Percentiles rank a stretch among this genome's conserved stretches.
Conservation (phyloP, 2,329 filamentous ascomycete species). For the Cladophialophora exuberans region DNA sequence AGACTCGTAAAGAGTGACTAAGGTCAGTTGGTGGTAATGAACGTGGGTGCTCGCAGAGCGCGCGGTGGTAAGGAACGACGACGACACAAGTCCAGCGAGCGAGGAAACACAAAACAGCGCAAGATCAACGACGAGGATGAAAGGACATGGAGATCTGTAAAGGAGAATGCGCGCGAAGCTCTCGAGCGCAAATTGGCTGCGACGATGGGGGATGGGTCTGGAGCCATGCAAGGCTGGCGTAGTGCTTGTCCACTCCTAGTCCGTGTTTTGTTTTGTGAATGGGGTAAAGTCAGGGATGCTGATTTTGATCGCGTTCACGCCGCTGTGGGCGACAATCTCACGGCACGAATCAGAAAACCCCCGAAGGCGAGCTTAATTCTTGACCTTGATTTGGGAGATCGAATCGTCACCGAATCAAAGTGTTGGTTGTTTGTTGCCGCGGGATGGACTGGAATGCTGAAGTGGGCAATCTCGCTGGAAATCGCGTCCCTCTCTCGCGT, state of each 20-base stretch:
- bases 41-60: slow-evolving; percentile 32
- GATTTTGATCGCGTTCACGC: slow-evolving; percentile 16
- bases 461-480: slow-evolving; percentile 17
- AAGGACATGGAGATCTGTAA: slow-evolving; percentile 3
- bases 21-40: slow-evolving; percentile 33
- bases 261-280: slow-evolving; percentile 25
- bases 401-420: slow-evolving; percentile 18
- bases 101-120: slow-evolving; percentile 14
- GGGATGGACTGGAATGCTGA: slow-evolving; percentile 29
- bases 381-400: slow-evolving; percentile 15
- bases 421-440: slow-evolving; percentile 15
- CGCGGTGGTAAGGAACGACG: slow-evolving; percentile 25
- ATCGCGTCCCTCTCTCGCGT: neutral
- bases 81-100: slow-evolving; percentile 24
- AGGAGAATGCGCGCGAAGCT: slow-evolving; percentile 24
- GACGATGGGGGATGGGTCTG: slow-evolving; percentile 17
- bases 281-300: slow-evolving; percentile 25
- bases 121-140: slow-evolving; percentile 8
- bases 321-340: slow-evolving; percentile 25
- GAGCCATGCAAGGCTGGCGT: slow-evolving; percentile 31
- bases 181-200: slow-evolving; percentile 26
- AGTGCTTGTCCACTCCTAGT: slow-evolving; percentile 15
- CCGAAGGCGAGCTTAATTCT: slow-evolving; percentile 23
- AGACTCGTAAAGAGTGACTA: slow-evolving; percentile 31
- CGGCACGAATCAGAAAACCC: slow-evolving; percentile 24